These are phyloP conservation scores for Candida multigemmis DNA, from an alignment of 805 yeast species.

Conservation along the genomic window DNA sequence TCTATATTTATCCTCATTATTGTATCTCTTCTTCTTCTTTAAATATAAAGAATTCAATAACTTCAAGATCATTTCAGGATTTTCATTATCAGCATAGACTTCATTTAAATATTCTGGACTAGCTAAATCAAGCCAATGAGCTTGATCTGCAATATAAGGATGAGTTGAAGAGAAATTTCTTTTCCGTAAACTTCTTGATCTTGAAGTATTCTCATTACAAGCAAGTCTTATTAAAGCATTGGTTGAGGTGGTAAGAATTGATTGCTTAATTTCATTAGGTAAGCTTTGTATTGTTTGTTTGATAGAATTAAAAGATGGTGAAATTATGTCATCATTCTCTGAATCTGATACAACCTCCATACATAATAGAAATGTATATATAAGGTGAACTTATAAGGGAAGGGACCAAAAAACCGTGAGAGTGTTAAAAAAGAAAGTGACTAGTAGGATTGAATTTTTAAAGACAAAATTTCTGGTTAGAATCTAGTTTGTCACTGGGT, in stretches of 20 bases:
- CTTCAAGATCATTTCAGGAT: conserved; percentile 21
- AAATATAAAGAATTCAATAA: conserved; percentile 26
- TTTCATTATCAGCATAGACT: conserved; percentile 23
- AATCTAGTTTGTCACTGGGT: neutral
- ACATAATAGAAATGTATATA: conserved; percentile 8
- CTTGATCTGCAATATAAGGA: conserved; percentile 36
- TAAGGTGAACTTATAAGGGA: conserved; percentile 2
- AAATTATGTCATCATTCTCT: neutral
- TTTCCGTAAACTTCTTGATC: conserved; percentile 24
- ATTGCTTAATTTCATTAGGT: conserved; percentile 3
- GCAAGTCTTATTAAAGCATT: neutral
- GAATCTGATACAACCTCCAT: conserved; percentile 2
- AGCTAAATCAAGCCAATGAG: conserved; percentile 33
- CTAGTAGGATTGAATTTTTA: too few species aligned
- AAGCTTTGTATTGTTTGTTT: neutral
- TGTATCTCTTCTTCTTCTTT: conserved; percentile 19
- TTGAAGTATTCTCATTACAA: conserved; percentile 4
- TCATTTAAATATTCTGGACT: conserved; percentile 26
- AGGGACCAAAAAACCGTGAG: too few species aligned
- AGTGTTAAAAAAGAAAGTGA: too few species aligned
- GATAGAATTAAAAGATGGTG: neutral
- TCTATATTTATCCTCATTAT: conserved; percentile 29
- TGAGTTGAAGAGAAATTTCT: conserved; percentile 35
- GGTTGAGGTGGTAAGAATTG: conserved; percentile 1
- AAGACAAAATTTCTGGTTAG: too few species aligned